phyloP scores from a whole-genome alignment of 2,329 filamentous ascomycete species.

The Fusarium veterinarium region DNA sequence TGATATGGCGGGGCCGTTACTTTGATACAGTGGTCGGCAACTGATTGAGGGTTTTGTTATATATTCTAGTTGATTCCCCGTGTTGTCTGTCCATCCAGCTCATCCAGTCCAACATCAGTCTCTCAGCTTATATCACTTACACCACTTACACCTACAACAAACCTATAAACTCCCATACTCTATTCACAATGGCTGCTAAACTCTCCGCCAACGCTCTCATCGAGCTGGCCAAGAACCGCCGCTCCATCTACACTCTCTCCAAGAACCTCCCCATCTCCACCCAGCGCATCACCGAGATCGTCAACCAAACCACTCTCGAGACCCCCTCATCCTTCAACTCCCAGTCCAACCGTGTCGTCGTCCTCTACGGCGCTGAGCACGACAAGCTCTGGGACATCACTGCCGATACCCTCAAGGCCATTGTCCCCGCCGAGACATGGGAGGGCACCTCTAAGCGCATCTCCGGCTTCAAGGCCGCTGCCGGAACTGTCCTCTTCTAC shows the following conservation, averaged over 20 bases:
- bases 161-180: conserved; percentile 15
- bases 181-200: conserved; percentile 57
- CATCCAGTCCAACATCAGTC: neutral
- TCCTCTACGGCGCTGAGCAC: conserved; percentile 86
- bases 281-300: conserved; percentile 72
- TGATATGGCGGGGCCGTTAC: conserved; percentile 18
- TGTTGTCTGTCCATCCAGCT: neutral
- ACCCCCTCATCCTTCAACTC: conserved; percentile 89
- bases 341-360: conserved; percentile 81
- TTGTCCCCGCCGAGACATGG: conserved; percentile 75
- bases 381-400: conserved; percentile 87
- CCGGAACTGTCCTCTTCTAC: conserved; percentile 90
- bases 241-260: conserved; percentile 75
- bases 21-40: neutral
- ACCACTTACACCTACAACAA: conserved; percentile 1
- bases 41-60: conserved; percentile 15
- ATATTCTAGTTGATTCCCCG: conserved; percentile 17
- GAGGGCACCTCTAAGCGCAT: conserved; percentile 60
- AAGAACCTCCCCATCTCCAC: conserved; percentile 67
- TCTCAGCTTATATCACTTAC: conserved; percentile 8
- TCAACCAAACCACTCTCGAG: conserved; percentile 72
- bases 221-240: conserved; percentile 74
- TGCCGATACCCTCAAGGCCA: conserved; percentile 58
- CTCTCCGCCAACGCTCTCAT: conserved; percentile 65
- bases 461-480: conserved; percentile 73